Evolutionary conservation across 805 yeast species (phyloP), one percentile per base, ranked within the genome.

Genomic region (Starmerella cellae): DNA sequence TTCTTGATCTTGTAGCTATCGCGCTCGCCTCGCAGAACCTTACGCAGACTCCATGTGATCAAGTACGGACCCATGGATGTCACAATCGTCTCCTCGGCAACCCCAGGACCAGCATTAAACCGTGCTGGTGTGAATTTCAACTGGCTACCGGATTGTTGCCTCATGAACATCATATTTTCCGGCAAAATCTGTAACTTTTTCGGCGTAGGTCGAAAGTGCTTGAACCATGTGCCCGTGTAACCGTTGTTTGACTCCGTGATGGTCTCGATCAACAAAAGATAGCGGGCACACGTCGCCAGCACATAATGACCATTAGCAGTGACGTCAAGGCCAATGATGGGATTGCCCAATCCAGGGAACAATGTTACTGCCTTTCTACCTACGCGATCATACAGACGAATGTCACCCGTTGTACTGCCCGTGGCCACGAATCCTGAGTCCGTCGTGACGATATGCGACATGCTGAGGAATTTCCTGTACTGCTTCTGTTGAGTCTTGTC

Each of bases 51-150:
- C 95, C 95, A 85, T 1, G 81, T 70, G 19, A 85, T 71, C 20
- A 84, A 79, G 60, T 75, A 85, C 17, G 87, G 88, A 2, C 95
- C 95, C 2, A 79, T 67, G 3, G 88, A 75, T 1, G 94, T 71
- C 20, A 83, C 75, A 39, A 85, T 80, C 2, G 78, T 68, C 17
- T 80, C 75, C 55, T 79, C 91, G 47, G 71, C 73, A 21, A 73
- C 57, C 38, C 70, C 68, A n/a, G 73, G 42, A 33, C 84, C 84
- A 21, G 79, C 68, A 59, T 85, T 82, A 68, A 85, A 85, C 51
- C 72, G 71, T 4, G 94, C 95, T 44, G 69, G 69, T 3, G 91
- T 75, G 59, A 83, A 84, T 19, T 62, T 55, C 14, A 81, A 59
- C 1, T 73, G 68, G 41, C 62, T 60, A 4, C 67, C 68, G 2